These are phyloP conservation scores for Hypomyces rosellus DNA, from an alignment of 2,329 filamentous ascomycete genomes.

Conservation along the genomic window DNA sequence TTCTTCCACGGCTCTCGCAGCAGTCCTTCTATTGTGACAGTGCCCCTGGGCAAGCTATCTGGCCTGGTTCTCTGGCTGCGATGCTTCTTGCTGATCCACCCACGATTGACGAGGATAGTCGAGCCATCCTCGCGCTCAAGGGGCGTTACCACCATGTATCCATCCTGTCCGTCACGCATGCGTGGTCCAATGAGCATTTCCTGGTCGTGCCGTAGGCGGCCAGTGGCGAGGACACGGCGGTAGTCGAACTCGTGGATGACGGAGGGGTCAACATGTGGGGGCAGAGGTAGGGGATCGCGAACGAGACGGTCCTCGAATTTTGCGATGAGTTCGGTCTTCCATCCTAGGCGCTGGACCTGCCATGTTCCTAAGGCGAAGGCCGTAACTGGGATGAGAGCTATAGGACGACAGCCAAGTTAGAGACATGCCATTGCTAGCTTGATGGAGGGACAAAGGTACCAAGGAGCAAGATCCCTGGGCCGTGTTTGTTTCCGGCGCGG, in stretches of 20 bases:
- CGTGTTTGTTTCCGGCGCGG: conserved; percentile 65
- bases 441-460: conserved; percentile 36
- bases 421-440: too few species aligned
- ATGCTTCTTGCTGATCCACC: conserved; percentile 81
- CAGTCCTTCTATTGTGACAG: conserved; percentile 76
- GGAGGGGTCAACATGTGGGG: conserved; percentile 72
- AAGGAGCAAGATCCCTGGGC: conserved; percentile 72
- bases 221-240: conserved; percentile 70
- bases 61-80: conserved; percentile 58
- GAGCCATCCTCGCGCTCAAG: conserved; percentile 64
- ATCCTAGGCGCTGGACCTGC: conserved; percentile 88
- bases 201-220: conserved; percentile 73
- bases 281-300: conserved; percentile 77
- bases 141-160: conserved; percentile 87
- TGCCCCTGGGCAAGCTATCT: conserved; percentile 59
- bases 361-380: conserved; percentile 87
- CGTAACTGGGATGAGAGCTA: conserved; percentile 80
- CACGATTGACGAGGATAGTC: conserved; percentile 80
- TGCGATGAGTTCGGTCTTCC: conserved; percentile 90
- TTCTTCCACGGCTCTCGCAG: conserved; percentile 89
- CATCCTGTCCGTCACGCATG: conserved; percentile 81
- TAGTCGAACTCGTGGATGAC: conserved; percentile 89
- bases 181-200: conserved; percentile 96
- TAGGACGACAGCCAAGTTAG: not conserved
- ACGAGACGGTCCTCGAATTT: conserved; percentile 88